These are phyloP conservation scores for Sporothrix pallida DNA, from an alignment of 2,329 filamentous ascomycete species.

Conservation along the genomic window DNA sequence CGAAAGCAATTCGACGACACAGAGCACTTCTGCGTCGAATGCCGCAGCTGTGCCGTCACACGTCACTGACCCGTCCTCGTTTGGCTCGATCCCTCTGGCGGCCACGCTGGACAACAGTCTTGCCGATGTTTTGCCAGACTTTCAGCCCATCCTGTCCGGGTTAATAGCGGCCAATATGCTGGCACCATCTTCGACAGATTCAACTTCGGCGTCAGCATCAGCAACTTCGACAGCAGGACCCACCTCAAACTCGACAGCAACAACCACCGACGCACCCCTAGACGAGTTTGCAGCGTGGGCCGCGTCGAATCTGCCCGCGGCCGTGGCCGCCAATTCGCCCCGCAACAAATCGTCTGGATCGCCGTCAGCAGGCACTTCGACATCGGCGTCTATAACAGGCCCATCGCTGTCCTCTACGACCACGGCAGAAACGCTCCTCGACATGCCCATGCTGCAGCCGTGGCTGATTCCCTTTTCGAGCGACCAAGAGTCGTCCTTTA, in stretches of 20 bases:
- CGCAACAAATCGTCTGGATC: not conserved
- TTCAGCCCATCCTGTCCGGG: constrained; percentile 10
- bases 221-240: not conserved
- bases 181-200: not conserved
- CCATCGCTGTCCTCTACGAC: not conserved
- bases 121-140: not conserved
- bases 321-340: not conserved
- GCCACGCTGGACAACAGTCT: not conserved
- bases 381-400: not conserved
- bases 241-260: too few relatives aligned
- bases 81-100: not conserved
- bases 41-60: not conserved
- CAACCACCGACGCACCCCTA: not conserved
- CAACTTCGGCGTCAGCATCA: not conserved
- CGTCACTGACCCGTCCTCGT: too few relatives aligned
- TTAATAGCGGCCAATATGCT: not conserved
- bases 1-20: too few relatives aligned
- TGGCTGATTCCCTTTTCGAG: constrained; percentile 26
- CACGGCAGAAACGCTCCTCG: not conserved
- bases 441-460: constrained; percentile 22
- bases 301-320: constrained; percentile 16
- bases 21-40: too few relatives aligned
- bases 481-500: not conserved
- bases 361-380: not conserved
- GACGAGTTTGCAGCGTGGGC: constrained; percentile 22